A percentile compares a stretch with the other conserved stretches of the same genome.
Conservation (phyloP, 306 rosid genomes). For the Trifolium pratense region DNA sequence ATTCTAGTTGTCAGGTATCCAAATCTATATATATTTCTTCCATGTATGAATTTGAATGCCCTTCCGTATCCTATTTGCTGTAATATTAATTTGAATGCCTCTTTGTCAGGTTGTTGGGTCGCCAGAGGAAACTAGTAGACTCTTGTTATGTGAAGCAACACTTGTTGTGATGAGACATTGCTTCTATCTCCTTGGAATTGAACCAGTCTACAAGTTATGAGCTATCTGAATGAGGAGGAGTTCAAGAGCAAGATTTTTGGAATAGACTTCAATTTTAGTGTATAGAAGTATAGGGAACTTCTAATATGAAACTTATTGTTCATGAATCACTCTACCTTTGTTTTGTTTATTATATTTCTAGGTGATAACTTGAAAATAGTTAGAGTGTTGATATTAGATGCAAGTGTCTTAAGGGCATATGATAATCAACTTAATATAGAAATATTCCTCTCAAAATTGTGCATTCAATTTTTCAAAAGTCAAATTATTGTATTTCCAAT, state of each 20-base stretch:
- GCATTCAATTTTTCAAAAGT: too few species aligned
- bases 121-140: slow-evolving; percentile 18
- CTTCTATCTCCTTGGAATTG: slow-evolving; percentile 84
- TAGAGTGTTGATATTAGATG: slow-evolving; percentile 13
- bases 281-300: slow-evolving; percentile 11
- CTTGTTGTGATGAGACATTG: slow-evolving; percentile 86
- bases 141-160: slow-evolving; percentile 81
- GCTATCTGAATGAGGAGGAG: background rate
- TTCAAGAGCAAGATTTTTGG: slow-evolving; percentile 16
- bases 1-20: slow-evolving; percentile 84
- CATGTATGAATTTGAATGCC: background rate
- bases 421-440: too few species aligned
- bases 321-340: background rate
- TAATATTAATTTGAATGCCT: slow-evolving; percentile 17
- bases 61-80: background rate
- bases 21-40: slow-evolving; percentile 1
- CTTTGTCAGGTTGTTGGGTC: slow-evolving; percentile 58
- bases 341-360: slow-evolving; percentile 18
- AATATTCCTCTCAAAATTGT: too few species aligned
- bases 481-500: too few species aligned
- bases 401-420: too few species aligned
- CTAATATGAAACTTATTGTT: background rate
- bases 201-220: slow-evolving; percentile 82
- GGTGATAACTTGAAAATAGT: slow-evolving; percentile 22
- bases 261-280: background rate